These are phyloP conservation scores for Fusarium keratoplasticum DNA, from an alignment of 2,329 filamentous ascomycete genomes.

Conservation along the genomic window DNA sequence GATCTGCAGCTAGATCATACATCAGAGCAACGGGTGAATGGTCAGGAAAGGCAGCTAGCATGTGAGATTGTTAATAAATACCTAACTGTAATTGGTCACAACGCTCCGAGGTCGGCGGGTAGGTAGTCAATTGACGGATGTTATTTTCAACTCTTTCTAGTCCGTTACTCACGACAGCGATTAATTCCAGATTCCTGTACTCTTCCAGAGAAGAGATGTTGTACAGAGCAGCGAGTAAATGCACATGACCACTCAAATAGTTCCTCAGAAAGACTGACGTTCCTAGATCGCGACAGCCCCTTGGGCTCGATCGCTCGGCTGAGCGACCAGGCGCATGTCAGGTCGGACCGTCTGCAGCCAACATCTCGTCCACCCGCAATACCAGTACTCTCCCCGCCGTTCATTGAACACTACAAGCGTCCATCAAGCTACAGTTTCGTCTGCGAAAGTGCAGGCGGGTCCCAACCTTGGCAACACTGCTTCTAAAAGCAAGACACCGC, in stretches of 20 bases:
- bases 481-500: slow-evolving; percentile 56
- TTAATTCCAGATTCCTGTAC: neutral
- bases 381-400: neutral
- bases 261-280: neutral
- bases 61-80: no score
- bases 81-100: no score
- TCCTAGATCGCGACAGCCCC: neutral
- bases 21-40: no score
- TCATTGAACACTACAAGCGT: neutral
- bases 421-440: neutral
- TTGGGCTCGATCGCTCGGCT: neutral
- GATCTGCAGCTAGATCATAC: neutral
- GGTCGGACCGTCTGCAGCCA: neutral
- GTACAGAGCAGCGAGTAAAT: neutral
- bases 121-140: no score
- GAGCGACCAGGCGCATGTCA: neutral
- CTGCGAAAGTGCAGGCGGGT: neutral
- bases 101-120: no score
- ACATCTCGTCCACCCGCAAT: neutral
- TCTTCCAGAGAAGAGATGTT: neutral
- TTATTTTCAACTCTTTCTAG: no score
- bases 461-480: neutral
- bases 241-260: neutral
- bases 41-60: no score
- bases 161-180: no score